A percentile compares a stretch with the other conserved stretches of the same genome.
Conservation (phyloP, 257 asterid genomes). For the Fraxinus americana region DNA sequence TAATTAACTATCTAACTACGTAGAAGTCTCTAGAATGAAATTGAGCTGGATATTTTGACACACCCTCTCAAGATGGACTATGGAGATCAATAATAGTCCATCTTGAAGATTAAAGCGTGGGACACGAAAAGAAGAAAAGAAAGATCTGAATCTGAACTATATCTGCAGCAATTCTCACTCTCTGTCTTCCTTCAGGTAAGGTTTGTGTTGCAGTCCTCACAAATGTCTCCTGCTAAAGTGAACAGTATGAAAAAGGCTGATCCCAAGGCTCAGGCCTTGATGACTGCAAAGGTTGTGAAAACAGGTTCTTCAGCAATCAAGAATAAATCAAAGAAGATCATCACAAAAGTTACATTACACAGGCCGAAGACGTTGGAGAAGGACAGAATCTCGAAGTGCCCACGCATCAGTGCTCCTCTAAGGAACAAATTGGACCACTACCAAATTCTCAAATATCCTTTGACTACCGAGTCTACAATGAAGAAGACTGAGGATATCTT, state of each 20-base stretch:
- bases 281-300: slow-evolving; percentile 15
- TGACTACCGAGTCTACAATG: slow-evolving; percentile 35
- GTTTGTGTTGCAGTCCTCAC: not conserved
- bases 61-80: too few relatives aligned
- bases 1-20: too few relatives aligned
- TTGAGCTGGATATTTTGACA: too few relatives aligned
- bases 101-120: too few relatives aligned
- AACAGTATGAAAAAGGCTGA: too few relatives aligned
- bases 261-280: too few relatives aligned
- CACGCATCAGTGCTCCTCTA: slow-evolving; percentile 31
- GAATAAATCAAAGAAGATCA: slow-evolving; percentile 28
- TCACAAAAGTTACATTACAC: slow-evolving; percentile 33
- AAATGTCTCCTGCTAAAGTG: slow-evolving; percentile 20
- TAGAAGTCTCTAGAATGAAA: too few relatives aligned
- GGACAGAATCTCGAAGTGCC: slow-evolving; percentile 34
- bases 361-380: slow-evolving; percentile 31
- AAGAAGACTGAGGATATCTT: slow-evolving; percentile 38
- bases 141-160: too few relatives aligned
- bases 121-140: too few relatives aligned
- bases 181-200: too few relatives aligned
- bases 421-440: slow-evolving; percentile 34
- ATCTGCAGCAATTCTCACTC: too few relatives aligned
- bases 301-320: slow-evolving; percentile 21
- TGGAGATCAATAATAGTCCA: too few relatives aligned
- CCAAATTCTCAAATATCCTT: slow-evolving; percentile 32